Percentiles rank a stretch among this genome's conserved stretches.
phyloP scores from a whole-genome alignment of 1,139 yeast genomes.

The Geotrichum reessii region DNA sequence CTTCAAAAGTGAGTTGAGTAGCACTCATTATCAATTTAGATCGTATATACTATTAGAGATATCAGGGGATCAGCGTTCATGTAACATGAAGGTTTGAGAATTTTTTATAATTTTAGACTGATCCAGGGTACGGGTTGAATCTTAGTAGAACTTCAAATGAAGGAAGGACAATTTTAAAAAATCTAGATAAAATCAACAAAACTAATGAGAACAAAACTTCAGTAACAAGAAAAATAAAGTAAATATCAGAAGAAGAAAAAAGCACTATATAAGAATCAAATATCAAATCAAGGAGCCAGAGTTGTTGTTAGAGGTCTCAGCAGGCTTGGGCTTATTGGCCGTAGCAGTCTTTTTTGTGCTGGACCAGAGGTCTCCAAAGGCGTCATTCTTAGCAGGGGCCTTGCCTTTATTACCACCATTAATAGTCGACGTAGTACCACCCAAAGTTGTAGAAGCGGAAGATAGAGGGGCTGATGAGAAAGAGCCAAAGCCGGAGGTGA shows the following conservation, averaged over 20 bases:
- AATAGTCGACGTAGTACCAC: constrained; percentile 36
- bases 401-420: constrained; percentile 38
- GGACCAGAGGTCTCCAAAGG: constrained; percentile 75
- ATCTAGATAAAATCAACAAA: background rate
- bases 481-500: constrained; percentile 22
- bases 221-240: no score
- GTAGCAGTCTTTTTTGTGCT: constrained; percentile 20
- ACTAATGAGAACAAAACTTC: background rate
- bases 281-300: constrained; percentile 23
- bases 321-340: constrained; percentile 41
- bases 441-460: constrained; percentile 20
- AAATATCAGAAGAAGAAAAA: background rate
- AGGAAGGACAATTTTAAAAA: background rate
- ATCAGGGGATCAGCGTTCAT: background rate
- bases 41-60: background rate
- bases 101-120: background rate
- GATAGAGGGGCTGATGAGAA: constrained; percentile 21
- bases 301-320: constrained; percentile 20
- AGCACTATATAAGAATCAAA: background rate
- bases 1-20: constrained; percentile 3
- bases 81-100: background rate
- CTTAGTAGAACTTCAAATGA: background rate
- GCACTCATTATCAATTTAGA: background rate
- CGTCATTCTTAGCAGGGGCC: constrained; percentile 49
- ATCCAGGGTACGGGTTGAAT: background rate